Conservation (phyloP, 2,329 filamentous ascomycete genomes). For the Cordyceps tenuipes region DNA sequence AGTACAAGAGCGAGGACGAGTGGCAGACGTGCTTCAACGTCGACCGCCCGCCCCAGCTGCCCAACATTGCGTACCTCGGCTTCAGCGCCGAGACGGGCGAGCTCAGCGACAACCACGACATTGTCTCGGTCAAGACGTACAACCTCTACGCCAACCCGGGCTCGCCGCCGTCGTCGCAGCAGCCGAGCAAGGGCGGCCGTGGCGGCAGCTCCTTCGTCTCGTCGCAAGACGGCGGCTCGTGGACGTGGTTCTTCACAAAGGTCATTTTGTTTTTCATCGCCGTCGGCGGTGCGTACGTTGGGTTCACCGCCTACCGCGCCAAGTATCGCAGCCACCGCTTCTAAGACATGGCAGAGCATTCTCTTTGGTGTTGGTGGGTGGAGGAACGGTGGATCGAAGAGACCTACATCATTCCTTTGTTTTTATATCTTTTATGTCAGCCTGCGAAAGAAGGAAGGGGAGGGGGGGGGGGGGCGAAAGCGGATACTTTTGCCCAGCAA, state of each 20-base stretch:
- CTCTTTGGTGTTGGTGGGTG: background rate
- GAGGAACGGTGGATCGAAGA: background rate
- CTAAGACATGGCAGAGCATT: slow-evolving; percentile 23
- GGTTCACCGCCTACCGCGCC: slow-evolving; percentile 74
- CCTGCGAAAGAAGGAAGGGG: background rate
- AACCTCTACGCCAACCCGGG: slow-evolving; percentile 71
- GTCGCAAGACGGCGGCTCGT: slow-evolving; percentile 40
- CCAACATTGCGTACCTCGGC: slow-evolving; percentile 64
- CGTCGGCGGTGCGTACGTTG: slow-evolving; percentile 69
- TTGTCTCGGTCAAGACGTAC: slow-evolving; percentile 75
- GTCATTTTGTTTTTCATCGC: slow-evolving; percentile 65
- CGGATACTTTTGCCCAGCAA: background rate
- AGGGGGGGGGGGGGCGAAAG: background rate
- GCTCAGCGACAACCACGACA: slow-evolving; percentile 95
- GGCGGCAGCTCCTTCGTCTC: slow-evolving; percentile 23
- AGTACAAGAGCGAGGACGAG: slow-evolving; percentile 84
- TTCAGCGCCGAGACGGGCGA: slow-evolving; percentile 90
- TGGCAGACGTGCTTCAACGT: slow-evolving; percentile 88
- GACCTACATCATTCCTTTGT: background rate
- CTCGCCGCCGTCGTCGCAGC: slow-evolving; percentile 26
- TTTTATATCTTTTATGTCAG: background rate
- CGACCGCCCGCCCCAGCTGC: slow-evolving; percentile 64
- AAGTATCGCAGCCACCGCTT: slow-evolving; percentile 53
- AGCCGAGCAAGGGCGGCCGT: slow-evolving; percentile 24
- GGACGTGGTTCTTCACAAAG: slow-evolving; percentile 67